These are phyloP conservation scores for Medicago lupulina DNA, from an alignment of 306 rosid species.

Conservation along the genomic window DNA sequence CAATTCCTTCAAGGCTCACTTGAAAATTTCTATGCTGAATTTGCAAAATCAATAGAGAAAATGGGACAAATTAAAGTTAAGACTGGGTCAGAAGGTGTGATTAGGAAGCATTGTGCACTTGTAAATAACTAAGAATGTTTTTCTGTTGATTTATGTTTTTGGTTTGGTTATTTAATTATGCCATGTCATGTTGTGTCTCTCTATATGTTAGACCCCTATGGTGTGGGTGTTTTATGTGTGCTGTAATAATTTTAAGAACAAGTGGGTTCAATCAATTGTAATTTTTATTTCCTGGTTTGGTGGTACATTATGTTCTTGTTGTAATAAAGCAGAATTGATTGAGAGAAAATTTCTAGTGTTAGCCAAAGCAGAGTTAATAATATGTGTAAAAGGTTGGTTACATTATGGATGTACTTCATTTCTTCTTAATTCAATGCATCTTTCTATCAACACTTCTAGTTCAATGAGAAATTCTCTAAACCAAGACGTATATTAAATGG, in stretches of 20 bases:
- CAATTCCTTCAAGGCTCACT: slow-evolving; percentile 63
- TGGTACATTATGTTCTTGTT: slow-evolving; percentile 41
- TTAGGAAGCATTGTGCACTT: slow-evolving; percentile 77
- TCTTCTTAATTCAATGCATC: not conserved
- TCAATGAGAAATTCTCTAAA: not conserved
- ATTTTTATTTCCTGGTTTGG: slow-evolving; percentile 27
- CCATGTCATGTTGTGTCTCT: slow-evolving; percentile 36
- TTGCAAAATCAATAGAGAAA: slow-evolving; percentile 75
- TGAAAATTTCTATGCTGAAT: slow-evolving; percentile 60
- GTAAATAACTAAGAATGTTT: slow-evolving; percentile 56
- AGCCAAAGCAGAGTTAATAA: too few relatives aligned
- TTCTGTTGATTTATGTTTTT: slow-evolving; percentile 4
- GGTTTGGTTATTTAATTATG: slow-evolving; percentile 34
- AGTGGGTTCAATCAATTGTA: slow-evolving; percentile 27
- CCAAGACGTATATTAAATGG: too few relatives aligned
- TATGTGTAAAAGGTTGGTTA: not conserved
- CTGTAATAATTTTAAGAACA: slow-evolving; percentile 24
- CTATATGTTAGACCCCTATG: not conserved
- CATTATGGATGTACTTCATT: not conserved
- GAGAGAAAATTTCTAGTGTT: not conserved
- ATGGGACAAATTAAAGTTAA: slow-evolving; percentile 72
- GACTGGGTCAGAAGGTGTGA: slow-evolving; percentile 81
- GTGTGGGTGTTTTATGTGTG: slow-evolving; percentile 18
- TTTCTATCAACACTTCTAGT: not conserved
- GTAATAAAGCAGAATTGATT: slow-evolving; percentile 39